These are phyloP conservation scores for Coemansia sp. DNA, from an alignment of 192 early-diverging fungal species.

Conservation along the genomic window DNA sequence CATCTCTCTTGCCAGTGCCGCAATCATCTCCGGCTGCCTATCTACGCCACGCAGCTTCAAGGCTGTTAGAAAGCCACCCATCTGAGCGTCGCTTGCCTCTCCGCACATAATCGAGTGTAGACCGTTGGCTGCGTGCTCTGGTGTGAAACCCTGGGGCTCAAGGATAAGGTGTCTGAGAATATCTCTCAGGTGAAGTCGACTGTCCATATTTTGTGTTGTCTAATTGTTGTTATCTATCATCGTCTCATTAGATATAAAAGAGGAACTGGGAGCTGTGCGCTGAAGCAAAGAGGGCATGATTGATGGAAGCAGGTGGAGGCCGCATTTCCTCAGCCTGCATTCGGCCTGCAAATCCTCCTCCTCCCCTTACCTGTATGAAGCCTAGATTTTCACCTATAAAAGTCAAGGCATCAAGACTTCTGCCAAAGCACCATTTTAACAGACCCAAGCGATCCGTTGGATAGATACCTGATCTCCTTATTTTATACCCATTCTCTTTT, in stretches of 20 bases:
- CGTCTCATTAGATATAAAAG: neutral
- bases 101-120: conserved; percentile 76
- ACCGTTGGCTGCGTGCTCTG: conserved; percentile 59
- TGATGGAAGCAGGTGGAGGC: neutral
- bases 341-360: neutral
- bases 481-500: neutral
- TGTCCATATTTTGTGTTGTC: conserved; percentile 3
- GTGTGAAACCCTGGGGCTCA: conserved; percentile 61
- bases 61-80: conserved; percentile 81
- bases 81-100: conserved; percentile 77
- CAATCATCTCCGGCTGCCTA: conserved; percentile 71
- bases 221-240: neutral
- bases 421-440: neutral
- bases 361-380: neutral
- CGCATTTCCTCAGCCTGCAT: neutral
- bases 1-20: conserved; percentile 74
- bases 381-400: neutral
- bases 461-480: neutral
- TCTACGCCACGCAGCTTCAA: conserved; percentile 73
- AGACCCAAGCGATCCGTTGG: neutral
- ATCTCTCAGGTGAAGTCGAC: conserved; percentile 36
- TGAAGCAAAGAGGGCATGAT: neutral
- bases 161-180: conserved; percentile 68
- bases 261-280: neutral
- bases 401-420: neutral